These are phyloP conservation scores for Patellaria atrata DNA, from an alignment of 495 filamentous ascomycete species.

Conservation along the genomic window DNA sequence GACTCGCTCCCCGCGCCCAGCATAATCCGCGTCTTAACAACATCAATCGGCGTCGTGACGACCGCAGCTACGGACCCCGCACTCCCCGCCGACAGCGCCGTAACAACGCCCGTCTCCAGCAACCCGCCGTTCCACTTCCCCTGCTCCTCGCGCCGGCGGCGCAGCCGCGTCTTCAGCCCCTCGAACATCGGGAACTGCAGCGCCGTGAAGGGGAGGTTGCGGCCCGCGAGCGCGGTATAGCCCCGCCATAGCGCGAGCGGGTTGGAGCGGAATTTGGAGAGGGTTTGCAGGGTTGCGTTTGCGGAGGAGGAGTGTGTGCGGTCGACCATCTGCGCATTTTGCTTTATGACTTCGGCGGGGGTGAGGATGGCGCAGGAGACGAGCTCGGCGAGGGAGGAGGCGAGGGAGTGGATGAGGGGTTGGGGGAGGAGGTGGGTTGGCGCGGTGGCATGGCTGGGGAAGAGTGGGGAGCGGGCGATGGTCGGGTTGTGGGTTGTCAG, in stretches of 20 bases:
- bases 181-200: conserved; percentile 85
- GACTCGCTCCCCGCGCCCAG: conserved; percentile 36
- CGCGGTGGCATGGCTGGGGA: conserved; percentile 14
- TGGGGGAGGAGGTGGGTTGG: conserved; percentile 34
- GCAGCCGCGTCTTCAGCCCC: conserved; percentile 35
- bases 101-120: conserved; percentile 49
- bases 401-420: conserved; percentile 51
- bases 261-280: conserved; percentile 38
- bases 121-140: conserved; percentile 25
- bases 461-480: conserved; percentile 15
- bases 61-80: conserved; percentile 57
- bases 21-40: conserved; percentile 69
- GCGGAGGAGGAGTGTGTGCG: conserved; percentile 13
- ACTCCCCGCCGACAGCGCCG: conserved; percentile 50
- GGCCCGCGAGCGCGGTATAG: conserved; percentile 60
- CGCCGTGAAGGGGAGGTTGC: conserved; percentile 77
- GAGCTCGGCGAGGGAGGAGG: conserved; percentile 61
- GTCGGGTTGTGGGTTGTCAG: conserved; percentile 32
- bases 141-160: conserved; percentile 26
- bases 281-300: conserved; percentile 38
- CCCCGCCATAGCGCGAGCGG: conserved; percentile 58
- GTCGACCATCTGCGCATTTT: conserved; percentile 70
- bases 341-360: conserved; percentile 83
- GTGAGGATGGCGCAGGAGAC: conserved; percentile 76
- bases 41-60: conserved; percentile 68